Conservation (phyloP, 352 stramenopile species). For the Phytopythium mirpurense region DNA sequence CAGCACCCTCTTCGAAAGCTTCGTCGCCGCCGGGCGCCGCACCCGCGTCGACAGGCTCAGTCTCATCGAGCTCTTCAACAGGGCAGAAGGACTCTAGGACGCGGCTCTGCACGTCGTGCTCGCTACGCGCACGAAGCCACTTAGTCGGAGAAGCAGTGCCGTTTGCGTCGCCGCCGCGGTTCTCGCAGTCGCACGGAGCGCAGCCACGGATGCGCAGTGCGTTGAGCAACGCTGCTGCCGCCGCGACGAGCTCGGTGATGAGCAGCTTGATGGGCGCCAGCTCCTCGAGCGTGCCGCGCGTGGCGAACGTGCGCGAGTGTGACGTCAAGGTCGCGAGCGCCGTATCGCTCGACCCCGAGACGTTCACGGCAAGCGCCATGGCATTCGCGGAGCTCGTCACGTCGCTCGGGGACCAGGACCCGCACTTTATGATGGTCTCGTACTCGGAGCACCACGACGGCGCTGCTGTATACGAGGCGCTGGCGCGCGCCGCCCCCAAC, state of each 20-base stretch:
- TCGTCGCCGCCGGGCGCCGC: not conserved
- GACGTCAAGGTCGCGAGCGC: constrained; percentile 73
- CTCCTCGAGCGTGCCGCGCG: constrained; percentile 8
- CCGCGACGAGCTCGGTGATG: not conserved
- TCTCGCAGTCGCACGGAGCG: constrained; percentile 11
- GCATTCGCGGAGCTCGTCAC: constrained; percentile 57
- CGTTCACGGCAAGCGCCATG: constrained; percentile 37
- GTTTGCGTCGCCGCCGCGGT: constrained; percentile 20
- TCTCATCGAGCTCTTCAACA: not conserved
- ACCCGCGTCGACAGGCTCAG: not conserved
- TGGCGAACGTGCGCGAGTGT: constrained; percentile 20
- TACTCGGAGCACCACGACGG: constrained; percentile 68
- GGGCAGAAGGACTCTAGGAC: constrained; percentile 51
- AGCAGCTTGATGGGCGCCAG: not conserved
- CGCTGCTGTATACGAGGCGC: constrained; percentile 45
- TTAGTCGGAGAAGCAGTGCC: constrained; percentile 25
- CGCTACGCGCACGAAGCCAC: constrained; percentile 62
- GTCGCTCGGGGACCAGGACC: constrained; percentile 49
- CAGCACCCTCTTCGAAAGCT: not conserved
- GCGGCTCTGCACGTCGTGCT: constrained; percentile 76
- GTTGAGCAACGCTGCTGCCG: constrained; percentile 2
- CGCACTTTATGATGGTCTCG: constrained; percentile 77
- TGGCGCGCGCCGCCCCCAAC: constrained; percentile 54
- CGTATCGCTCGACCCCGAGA: constrained; percentile 56
- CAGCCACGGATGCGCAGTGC: constrained; percentile 13